These are phyloP conservation scores for Trypanosoma melophagium DNA, from an alignment of 208 protist species.

Conservation along the genomic window DNA sequence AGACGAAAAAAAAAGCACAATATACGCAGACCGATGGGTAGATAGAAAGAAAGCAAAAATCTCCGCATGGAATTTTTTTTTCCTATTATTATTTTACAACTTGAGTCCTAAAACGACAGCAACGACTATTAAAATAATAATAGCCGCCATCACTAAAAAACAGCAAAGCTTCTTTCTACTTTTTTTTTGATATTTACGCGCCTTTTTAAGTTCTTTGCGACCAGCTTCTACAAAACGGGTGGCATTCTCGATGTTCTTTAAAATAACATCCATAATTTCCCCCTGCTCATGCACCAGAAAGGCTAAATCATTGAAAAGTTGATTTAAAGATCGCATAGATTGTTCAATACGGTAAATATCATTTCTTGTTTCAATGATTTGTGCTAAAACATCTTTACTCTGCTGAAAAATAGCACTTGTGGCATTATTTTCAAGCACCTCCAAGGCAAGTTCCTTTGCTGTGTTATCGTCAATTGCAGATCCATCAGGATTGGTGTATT, in stretches of 20 bases:
- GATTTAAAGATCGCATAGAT: slow-evolving; percentile 84
- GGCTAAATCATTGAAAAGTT: slow-evolving; percentile 88
- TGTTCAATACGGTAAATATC: slow-evolving; percentile 90
- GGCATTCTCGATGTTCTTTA: slow-evolving; percentile 66
- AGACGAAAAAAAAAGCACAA: background rate
- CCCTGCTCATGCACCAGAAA: slow-evolving; percentile 88
- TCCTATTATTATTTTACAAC: slow-evolving; percentile 18
- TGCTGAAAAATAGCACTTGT: slow-evolving; percentile 87
- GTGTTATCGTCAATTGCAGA: slow-evolving; percentile 71
- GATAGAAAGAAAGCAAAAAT: too few relatives aligned
- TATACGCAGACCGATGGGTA: background rate
- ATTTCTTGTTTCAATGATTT: slow-evolving; percentile 85
- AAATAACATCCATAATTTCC: slow-evolving; percentile 83
- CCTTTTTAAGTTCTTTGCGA: slow-evolving; percentile 68
- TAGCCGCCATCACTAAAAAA: slow-evolving; percentile 40
- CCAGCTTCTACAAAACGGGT: slow-evolving; percentile 64
- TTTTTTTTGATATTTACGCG: slow-evolving; percentile 76
- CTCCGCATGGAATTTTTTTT: background rate
- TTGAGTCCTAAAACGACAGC: slow-evolving; percentile 37
- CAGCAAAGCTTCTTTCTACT: slow-evolving; percentile 77
- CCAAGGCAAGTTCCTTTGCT: slow-evolving; percentile 66
- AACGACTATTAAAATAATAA: slow-evolving; percentile 52
- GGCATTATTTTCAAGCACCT: slow-evolving; percentile 78
- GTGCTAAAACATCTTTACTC: slow-evolving; percentile 81
- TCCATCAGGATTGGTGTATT: slow-evolving; percentile 82